Conservation (phyloP, 495 filamentous ascomycete genomes). For the Penicillium longicatenatum region DNA sequence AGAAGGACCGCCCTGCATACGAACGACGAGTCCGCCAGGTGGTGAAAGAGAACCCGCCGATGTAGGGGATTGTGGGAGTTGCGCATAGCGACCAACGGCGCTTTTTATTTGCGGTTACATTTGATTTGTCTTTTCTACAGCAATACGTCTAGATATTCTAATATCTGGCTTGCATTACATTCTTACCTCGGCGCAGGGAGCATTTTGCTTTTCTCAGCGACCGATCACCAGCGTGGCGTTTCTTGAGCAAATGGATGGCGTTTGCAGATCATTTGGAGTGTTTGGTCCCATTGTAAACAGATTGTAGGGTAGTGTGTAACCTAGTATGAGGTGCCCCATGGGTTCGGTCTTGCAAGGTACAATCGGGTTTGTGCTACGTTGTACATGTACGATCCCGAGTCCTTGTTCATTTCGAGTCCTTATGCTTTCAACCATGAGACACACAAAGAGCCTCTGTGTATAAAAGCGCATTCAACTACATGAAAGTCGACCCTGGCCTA, state of each 20-base stretch:
- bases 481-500: background rate
- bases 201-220: slow-evolving; percentile 21
- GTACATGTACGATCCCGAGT: background rate
- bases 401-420: background rate
- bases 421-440: background rate
- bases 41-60: slow-evolving; percentile 82
- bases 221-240: slow-evolving; percentile 32
- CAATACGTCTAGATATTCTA: slow-evolving; percentile 1
- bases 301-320: background rate
- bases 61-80: slow-evolving; percentile 34
- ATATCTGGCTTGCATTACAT: slow-evolving; percentile 20
- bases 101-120: slow-evolving; percentile 9
- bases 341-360: background rate
- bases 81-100: slow-evolving; percentile 8
- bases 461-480: background rate
- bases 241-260: slow-evolving; percentile 13
- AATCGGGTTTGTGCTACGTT: background rate
- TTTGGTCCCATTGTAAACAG: background rate
- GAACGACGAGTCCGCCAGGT: slow-evolving; percentile 83
- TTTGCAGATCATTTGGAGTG: slow-evolving; percentile 3
- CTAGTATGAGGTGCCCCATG: background rate
- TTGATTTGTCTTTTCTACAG: slow-evolving; percentile 21
- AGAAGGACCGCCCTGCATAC: slow-evolving; percentile 85
- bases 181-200: slow-evolving; percentile 14
- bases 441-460: background rate